Conservation (phyloP, 176 grass and related monocot genomes). For the Carex myosuroides region DNA sequence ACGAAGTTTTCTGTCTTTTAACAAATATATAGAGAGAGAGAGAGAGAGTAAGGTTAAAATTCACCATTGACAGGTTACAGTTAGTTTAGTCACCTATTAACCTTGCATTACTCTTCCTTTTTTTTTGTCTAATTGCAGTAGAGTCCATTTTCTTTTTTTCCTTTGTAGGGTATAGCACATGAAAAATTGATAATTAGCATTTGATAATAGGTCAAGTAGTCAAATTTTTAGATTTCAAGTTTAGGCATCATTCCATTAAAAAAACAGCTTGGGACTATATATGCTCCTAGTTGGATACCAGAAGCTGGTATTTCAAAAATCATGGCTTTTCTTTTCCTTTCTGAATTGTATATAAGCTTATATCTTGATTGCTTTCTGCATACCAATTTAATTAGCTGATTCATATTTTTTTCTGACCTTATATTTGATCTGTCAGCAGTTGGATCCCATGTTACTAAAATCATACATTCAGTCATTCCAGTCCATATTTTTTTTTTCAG, state of each 20-base stretch:
- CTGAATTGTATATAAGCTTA: neutral
- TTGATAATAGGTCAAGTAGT: neutral
- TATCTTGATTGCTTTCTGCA: neutral
- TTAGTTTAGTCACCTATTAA: neutral
- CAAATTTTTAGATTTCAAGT: neutral
- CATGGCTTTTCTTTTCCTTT: neutral
- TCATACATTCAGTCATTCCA: neutral
- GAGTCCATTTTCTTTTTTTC: neutral
- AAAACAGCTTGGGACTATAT: neutral
- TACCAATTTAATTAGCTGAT: neutral
- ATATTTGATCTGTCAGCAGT: neutral
- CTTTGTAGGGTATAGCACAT: neutral
- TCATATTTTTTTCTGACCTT: too few species aligned
- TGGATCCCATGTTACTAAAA: neutral
- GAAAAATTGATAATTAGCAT: neutral
- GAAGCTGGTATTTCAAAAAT: neutral
- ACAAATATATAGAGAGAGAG: neutral
- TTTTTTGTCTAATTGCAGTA: neutral
- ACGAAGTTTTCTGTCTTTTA: neutral
- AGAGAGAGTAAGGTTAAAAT: too few species aligned
- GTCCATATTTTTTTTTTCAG: too few species aligned
- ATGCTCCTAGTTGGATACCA: neutral
- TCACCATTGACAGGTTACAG: neutral
- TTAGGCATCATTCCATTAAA: neutral
- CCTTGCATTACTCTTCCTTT: neutral